A percentile compares a stretch with the other conserved stretches of the same genome.
Conservation (phyloP, 2,329 filamentous ascomycete genomes). For the Drechslera avenae region DNA sequence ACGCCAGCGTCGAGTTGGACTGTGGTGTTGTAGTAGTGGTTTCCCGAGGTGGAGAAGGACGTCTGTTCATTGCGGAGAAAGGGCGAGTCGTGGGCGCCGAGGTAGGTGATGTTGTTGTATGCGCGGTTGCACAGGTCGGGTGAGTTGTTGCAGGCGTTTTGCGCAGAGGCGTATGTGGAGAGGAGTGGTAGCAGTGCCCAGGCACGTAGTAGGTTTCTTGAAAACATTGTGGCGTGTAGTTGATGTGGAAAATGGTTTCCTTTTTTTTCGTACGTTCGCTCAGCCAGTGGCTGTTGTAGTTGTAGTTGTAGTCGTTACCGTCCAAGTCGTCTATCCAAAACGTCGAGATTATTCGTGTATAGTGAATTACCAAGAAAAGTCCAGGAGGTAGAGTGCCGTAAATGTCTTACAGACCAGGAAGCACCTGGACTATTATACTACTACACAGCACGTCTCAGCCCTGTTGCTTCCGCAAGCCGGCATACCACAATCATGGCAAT, state of each 20-base stretch:
- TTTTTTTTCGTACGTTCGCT: neutral
- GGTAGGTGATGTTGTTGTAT: constrained; percentile 78
- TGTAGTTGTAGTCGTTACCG: too few relatives aligned
- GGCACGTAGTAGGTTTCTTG: constrained; percentile 33
- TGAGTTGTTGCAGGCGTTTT: constrained; percentile 77
- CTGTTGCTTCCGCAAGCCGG: constrained; percentile 9
- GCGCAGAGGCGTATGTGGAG: constrained; percentile 35
- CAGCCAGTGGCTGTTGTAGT: neutral
- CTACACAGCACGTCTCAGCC: constrained; percentile 19
- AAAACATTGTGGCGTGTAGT: constrained; percentile 35
- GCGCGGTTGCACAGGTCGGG: constrained; percentile 70
- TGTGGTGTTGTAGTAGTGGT: constrained; percentile 76
- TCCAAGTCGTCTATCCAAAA: too few relatives aligned
- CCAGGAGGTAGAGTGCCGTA: neutral
- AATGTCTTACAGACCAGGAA: neutral
- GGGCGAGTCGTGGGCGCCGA: constrained; percentile 76
- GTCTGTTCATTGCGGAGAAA: constrained; percentile 71
- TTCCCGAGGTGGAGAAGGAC: constrained; percentile 67
- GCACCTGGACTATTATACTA: constrained; percentile 14
- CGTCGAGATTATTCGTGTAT: neutral
- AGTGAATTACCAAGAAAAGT: constrained; percentile 4
- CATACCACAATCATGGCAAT: constrained; percentile 20
- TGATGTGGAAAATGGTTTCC: neutral
- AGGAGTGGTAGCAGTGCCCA: constrained; percentile 37
- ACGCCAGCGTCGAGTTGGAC: constrained; percentile 72